phyloP scores from a whole-genome alignment of 2,329 filamentous ascomycete species.

The Pyricularia pennisetigena region DNA sequence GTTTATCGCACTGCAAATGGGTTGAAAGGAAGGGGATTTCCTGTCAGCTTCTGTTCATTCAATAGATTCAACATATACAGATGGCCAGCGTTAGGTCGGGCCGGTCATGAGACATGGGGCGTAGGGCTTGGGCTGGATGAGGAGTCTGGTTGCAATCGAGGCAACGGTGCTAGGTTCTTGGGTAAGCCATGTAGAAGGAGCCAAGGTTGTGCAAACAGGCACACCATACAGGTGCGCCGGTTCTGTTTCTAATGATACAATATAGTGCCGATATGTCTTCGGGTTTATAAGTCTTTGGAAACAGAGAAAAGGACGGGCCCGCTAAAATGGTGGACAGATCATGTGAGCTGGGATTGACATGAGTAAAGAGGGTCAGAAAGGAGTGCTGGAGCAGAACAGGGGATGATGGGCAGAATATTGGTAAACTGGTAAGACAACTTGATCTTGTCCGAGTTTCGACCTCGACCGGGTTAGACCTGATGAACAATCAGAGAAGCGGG shows the following conservation, averaged over 20 bases:
- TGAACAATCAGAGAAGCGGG: neutral
- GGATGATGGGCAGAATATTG: neutral
- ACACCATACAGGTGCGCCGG: neutral
- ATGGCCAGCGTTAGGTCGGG: neutral
- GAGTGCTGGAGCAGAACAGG: neutral
- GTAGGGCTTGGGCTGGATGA: neutral
- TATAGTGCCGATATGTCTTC: neutral
- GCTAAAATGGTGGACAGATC: neutral
- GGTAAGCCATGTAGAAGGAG: neutral
- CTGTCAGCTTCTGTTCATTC: neutral
- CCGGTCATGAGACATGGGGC: neutral
- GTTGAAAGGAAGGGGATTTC: neutral
- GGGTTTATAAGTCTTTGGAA: neutral
- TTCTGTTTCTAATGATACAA: neutral
- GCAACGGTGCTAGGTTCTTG: neutral
- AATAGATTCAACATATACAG: neutral
- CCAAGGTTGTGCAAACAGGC: neutral
- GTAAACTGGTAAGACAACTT: neutral
- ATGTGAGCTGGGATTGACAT: neutral
- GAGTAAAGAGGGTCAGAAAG: neutral
- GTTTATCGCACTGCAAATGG: slow-evolving; percentile 46
- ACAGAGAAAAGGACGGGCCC: neutral
- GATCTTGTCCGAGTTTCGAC: neutral
- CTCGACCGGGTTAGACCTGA: neutral
- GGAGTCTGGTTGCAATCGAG: neutral